Percentiles rank a stretch among this genome's conserved stretches.
Evolutionary conservation across 257 asterid species (phyloP).

Genomic region (Lavandula angustifolia): DNA sequence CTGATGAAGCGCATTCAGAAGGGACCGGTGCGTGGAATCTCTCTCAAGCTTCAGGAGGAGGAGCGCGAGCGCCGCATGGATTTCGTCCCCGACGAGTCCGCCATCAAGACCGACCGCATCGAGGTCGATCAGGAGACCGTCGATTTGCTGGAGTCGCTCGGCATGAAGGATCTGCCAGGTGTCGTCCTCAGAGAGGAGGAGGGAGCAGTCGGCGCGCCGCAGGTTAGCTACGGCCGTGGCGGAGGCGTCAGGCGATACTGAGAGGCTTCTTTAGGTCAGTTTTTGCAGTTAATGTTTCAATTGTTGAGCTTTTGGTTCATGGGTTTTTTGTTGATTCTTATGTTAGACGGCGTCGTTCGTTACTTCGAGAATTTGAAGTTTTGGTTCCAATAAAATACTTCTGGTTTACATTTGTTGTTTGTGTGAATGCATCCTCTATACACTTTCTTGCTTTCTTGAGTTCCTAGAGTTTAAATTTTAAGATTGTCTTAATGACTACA

Average conservation of each 20-base stretch:
- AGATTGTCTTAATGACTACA: no score
- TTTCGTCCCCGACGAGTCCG: conserved; percentile 54
- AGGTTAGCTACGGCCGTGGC: conserved; percentile 42
- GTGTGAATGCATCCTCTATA: no score
- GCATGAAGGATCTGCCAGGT: conserved; percentile 51
- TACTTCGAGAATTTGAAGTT: no score
- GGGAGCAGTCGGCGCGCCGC: conserved; percentile 35
- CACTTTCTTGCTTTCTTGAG: no score
- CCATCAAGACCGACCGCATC: conserved; percentile 44
- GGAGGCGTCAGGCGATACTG: conserved; percentile 38
- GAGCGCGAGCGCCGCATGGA: conserved; percentile 65
- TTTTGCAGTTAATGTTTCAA: conserved; percentile 13
- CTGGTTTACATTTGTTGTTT: no score
- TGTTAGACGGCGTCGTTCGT: no score
- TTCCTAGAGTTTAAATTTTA: no score
- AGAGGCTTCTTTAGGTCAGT: conserved; percentile 10
- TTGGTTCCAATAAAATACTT: no score
- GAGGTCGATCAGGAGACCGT: conserved; percentile 59
- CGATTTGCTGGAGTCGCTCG: conserved; percentile 43
- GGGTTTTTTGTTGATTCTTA: neutral
- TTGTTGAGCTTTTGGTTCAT: conserved; percentile 16
- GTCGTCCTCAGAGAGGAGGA: conserved; percentile 44
- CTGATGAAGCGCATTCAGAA: conserved; percentile 60
- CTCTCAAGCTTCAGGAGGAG: conserved; percentile 57
- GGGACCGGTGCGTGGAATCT: conserved; percentile 55